A percentile compares a stretch with the other conserved stretches of the same genome.
These are phyloP conservation scores for Hortaea sp. DNA, from an alignment of 2,329 filamentous ascomycete species.

Conservation along the genomic window DNA sequence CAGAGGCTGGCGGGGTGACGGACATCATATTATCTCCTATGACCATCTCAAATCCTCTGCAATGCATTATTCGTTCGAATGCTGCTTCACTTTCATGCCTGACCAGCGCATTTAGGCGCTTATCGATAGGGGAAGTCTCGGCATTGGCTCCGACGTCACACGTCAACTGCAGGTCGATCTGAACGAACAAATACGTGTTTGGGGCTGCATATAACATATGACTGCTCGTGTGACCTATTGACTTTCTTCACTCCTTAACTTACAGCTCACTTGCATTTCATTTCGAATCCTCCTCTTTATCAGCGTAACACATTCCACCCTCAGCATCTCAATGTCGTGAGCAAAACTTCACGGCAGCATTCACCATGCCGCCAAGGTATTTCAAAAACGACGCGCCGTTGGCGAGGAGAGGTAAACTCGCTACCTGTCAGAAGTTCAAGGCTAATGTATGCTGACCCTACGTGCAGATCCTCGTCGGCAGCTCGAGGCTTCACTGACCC, in stretches of 20 bases:
- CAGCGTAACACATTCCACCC: no score
- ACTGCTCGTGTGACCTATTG: not conserved
- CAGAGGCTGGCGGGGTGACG: no score
- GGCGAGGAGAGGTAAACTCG: constrained; percentile 23
- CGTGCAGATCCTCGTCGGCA: constrained; percentile 38
- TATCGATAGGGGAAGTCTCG: not conserved
- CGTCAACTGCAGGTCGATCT: not conserved
- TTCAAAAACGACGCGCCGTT: constrained; percentile 30
- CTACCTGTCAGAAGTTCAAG: not conserved
- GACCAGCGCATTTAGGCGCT: no score
- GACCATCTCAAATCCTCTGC: no score
- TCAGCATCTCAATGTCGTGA: not conserved
- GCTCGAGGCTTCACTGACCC: constrained; percentile 39
- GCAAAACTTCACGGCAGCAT: not conserved
- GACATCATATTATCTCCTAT: no score
- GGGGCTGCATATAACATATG: not conserved
- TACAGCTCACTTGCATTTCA: not conserved
- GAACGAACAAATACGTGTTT: not conserved
- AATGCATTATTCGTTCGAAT: no score
- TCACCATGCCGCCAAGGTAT: constrained; percentile 27
- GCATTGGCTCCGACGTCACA: not conserved
- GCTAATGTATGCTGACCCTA: constrained; percentile 1
- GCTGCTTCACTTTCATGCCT: no score
- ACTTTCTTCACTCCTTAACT: not conserved
- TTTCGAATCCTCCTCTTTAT: not conserved